Evolutionary conservation across 345 rosid species (phyloP), one percentile per base, ranked within the genome.

Genomic region (Pelargonium nanum): DNA sequence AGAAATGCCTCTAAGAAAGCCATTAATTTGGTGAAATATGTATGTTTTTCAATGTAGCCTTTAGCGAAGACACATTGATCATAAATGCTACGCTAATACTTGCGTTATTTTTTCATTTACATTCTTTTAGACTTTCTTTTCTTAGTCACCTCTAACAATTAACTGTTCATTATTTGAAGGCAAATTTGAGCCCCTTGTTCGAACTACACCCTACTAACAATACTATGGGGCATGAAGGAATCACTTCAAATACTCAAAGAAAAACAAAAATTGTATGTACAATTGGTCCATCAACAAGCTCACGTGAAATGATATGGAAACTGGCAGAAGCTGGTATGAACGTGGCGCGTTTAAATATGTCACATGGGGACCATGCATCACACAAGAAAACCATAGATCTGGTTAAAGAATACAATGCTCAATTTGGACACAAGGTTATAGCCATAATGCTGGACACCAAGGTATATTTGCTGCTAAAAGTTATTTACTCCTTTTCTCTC

Each of bases 201-300:
- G 81, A 80, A 75, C 53, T 63, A 63, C 65, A 68, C 15, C 55
- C 71, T 25, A 70, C 65, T 26, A 64, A 57, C 21, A 68, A 56
- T 56, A 51, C 44, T 53, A 57, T 76, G 23, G 85, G 71, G 25
- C 65, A 68, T n/a, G 70, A 64, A 34, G 75, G 67, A 48, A 67
- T 22, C 30, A 66, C 58, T 63, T 55, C 82, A 32, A 74, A 72
- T 66, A 70, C 75, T 6, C 70, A 55, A 59, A 85, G 92, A 69
- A 93, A 93, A 64, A 87, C 97, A 12, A 93, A 93, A 81, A 89
- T 93, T 24, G 94, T 93, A 15, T 93, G 97, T 59, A 93, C 97
- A 9, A 87, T 87, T 68, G 97, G 99, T 57, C 99, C 97, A 26
- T 84, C 99, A 1, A 84, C 96, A n/a, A 92, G 95, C 72, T 80